phyloP scores from a whole-genome alignment of 1,284 basidiomycete species.

The Tetrapyrgos nigripes region DNA sequence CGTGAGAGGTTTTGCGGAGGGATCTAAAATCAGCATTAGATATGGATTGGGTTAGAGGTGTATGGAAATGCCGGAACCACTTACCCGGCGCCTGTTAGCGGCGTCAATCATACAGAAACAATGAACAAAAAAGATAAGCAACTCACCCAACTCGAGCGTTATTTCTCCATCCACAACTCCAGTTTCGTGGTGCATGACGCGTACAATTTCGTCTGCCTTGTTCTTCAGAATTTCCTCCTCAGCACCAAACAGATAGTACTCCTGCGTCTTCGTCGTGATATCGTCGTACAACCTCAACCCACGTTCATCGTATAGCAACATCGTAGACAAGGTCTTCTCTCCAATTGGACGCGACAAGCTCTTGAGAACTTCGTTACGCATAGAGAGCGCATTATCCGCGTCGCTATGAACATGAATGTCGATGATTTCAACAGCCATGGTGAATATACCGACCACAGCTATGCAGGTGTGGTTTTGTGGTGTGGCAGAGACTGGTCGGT shows the following conservation, averaged over 20 bases:
- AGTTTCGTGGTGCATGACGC: conserved; percentile 63
- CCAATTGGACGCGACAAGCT: conserved; percentile 62
- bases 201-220: conserved; percentile 71
- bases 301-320: conserved; percentile 87
- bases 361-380: conserved; percentile 54
- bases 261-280: conserved; percentile 81
- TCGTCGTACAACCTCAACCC: conserved; percentile 86
- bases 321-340: conserved; percentile 78
- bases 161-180: conserved; percentile 53
- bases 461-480: neutral
- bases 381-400: conserved; percentile 40
- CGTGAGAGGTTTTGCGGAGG: conserved; percentile 89
- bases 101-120: no score
- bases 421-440: conserved; percentile 56
- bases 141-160: conserved; percentile 87
- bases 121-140: conserved; percentile 7
- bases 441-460: neutral
- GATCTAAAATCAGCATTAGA: conserved; percentile 67
- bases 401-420: conserved; percentile 52
- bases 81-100: no score
- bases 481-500: neutral
- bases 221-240: conserved; percentile 76
- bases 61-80: neutral
- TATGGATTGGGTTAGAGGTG: conserved; percentile 12
- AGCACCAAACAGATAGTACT: conserved; percentile 89